These are phyloP conservation scores for Candida coleopterorum DNA, from an alignment of 805 yeast genomes.

Conservation along the genomic window DNA sequence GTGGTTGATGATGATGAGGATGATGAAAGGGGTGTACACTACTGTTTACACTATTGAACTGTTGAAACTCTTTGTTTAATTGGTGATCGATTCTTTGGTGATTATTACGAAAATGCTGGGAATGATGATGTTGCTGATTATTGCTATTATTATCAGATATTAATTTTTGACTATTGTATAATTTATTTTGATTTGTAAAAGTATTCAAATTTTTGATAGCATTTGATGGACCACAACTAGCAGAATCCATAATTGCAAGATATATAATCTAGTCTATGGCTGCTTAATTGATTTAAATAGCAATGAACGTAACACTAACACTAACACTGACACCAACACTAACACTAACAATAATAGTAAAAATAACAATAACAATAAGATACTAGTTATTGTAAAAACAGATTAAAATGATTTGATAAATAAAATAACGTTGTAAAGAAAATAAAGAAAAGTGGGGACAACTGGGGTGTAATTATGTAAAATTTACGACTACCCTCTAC, in stretches of 20 bases:
- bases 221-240: slow-evolving; percentile 43
- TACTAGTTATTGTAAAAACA: too few species aligned
- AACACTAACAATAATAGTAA: too few species aligned
- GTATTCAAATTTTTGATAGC: slow-evolving; percentile 39
- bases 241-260: slow-evolving; percentile 29
- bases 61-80: slow-evolving; percentile 37
- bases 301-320: too few species aligned
- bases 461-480: too few species aligned
- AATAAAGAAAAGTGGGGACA: too few species aligned
- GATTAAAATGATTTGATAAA: too few species aligned
- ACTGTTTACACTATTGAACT: slow-evolving; percentile 19
- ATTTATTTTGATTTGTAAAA: slow-evolving; percentile 37
- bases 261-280: too few species aligned
- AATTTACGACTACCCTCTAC: too few species aligned
- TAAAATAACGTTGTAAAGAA: too few species aligned
- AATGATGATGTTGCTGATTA: slow-evolving; percentile 4
- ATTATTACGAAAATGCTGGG: slow-evolving; percentile 12
- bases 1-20: slow-evolving; percentile 10
- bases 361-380: too few species aligned
- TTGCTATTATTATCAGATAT: background rate
- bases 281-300: too few species aligned
- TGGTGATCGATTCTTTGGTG: slow-evolving; percentile 22
- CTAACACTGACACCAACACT: too few species aligned
- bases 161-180: slow-evolving; percentile 28
- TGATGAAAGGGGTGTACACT: slow-evolving; percentile 1